Evolutionary conservation across 1,284 basidiomycete genomes (phyloP), one percentile per base, ranked within the genome.

Genomic region (Leucoagaricus sp.): DNA sequence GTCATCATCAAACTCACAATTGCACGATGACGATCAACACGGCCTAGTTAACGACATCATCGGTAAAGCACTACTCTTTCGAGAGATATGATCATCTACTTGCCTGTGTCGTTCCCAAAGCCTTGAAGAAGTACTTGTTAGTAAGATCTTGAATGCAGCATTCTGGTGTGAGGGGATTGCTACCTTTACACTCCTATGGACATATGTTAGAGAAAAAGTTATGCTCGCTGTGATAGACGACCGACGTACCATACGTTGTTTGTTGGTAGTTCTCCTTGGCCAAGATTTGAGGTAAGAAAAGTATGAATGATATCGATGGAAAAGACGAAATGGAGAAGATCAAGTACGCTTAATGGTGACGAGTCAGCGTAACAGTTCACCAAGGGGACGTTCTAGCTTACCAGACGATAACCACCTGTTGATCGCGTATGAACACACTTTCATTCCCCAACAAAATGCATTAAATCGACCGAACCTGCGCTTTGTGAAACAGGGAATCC

Each of bases 181-280:
- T 25, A 53, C 51, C 51, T 53, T 45, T 12, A 53, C 13, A n/a
- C 41, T 53, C 52, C 52, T 33, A 33, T 53, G 7, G 17, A 28
- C n/a, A 38, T 9, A 49, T 49, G 21, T 13, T 17, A 40, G n/a
- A 15, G 4, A 38, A 13, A 21, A 10, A 26, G 23, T 25, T 3
- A 15, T 25, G 19, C 2, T 4, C 12, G 9, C 21, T 5, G 19
- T 13, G 17, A 26, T 36, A 28, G 34, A 17, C 6, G 9, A 23
- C 29, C 3, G 7, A 49, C 31, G 25, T 2, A 49, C 48, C 48
- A 48, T 10, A 9, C 9, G 15, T 48, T 19, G 1, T 12, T 36
- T n/a, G 19, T 26, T 40, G 48, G 25, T 13, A 10, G 12, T 13
- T 40, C 2, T 13, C 2, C 21, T 13, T 6, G 7, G 6, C 34